Percentiles rank a stretch among this genome's conserved stretches.
phyloP scores from a whole-genome alignment of 148 eudicot genomes.

The Heliosperma pusillum region DNA sequence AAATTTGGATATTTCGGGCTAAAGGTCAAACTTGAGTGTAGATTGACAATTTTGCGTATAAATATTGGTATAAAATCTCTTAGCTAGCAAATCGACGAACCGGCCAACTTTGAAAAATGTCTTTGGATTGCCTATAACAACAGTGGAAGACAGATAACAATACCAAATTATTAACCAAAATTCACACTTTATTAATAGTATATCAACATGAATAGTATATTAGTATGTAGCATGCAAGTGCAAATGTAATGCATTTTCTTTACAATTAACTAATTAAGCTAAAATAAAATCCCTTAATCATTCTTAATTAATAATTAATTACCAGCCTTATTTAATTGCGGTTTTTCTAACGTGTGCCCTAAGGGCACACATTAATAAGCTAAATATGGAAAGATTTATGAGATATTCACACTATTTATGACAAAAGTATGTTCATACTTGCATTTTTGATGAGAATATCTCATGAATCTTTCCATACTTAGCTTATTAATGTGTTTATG shows the following conservation, averaged over 20 bases:
- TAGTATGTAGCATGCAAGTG: slow-evolving; percentile 33
- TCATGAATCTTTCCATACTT: no score
- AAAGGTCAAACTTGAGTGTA: no score
- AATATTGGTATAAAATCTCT: background rate
- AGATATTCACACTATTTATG: no score
- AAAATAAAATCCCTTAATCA: slow-evolving; percentile 9
- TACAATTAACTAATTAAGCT: background rate
- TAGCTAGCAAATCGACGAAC: slow-evolving; percentile 25
- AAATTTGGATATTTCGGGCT: no score
- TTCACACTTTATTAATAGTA: slow-evolving; percentile 12
- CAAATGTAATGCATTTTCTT: slow-evolving; percentile 17
- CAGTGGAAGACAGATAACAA: slow-evolving; percentile 28
- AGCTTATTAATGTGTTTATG: no score
- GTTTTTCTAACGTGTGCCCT: no score
- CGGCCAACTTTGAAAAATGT: slow-evolving; percentile 29
- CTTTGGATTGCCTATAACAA: slow-evolving; percentile 11
- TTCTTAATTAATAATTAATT: background rate
- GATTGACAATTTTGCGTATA: no score
- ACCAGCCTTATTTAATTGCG: background rate
- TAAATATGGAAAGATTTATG: no score
- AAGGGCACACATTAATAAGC: no score
- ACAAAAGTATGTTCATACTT: no score
- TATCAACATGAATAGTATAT: slow-evolving; percentile 18
- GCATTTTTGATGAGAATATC: no score
- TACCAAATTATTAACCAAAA: background rate